These are phyloP conservation scores for Amauroascus niger DNA, from an alignment of 2,329 filamentous ascomycete species.

Conservation along the genomic window DNA sequence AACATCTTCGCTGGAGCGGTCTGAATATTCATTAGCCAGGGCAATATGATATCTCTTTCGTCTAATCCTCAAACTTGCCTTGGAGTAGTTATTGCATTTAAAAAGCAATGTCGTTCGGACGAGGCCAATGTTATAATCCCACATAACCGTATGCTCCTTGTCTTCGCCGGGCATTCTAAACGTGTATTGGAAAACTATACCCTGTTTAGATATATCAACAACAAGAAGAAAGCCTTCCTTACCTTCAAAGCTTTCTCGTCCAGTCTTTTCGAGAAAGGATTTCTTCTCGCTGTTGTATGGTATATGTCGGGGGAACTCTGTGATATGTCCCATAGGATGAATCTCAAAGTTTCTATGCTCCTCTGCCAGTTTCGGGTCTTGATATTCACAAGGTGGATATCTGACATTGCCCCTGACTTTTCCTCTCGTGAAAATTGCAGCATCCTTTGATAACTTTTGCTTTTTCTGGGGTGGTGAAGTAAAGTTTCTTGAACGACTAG, in stretches of 20 bases:
- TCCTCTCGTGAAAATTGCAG: conserved; percentile 52
- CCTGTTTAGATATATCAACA: not conserved
- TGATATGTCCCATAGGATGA: conserved; percentile 52
- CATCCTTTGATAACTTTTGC: conserved; percentile 57
- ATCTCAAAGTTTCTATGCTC: conserved; percentile 58
- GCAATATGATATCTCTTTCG: not conserved
- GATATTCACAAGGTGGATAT: conserved; percentile 62
- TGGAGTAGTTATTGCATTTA: conserved; percentile 77
- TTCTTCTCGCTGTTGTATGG: conserved; percentile 95
- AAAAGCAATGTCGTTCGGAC: conserved; percentile 93
- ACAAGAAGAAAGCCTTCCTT: not conserved
- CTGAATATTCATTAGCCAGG: conserved; percentile 38
- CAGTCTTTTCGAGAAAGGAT: conserved; percentile 74
- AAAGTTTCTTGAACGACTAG: conserved; percentile 33
- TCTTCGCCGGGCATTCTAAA: conserved; percentile 62
- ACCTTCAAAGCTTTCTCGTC: conserved; percentile 52
- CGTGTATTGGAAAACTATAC: conserved; percentile 68
- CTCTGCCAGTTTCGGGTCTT: conserved; percentile 48
- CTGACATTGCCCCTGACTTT: conserved; percentile 58
- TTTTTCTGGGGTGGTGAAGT: conserved; percentile 24
- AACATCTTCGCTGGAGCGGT: conserved; percentile 81
- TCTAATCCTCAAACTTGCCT: conserved; percentile 48
- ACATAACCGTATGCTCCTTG: conserved; percentile 68
- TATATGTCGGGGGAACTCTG: conserved; percentile 61
- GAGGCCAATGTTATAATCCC: conserved; percentile 93